Evolutionary conservation across 1,139 yeast species (phyloP), one percentile per base, ranked within the genome.

Genomic region (Geotrichum citri-aurantii): DNA sequence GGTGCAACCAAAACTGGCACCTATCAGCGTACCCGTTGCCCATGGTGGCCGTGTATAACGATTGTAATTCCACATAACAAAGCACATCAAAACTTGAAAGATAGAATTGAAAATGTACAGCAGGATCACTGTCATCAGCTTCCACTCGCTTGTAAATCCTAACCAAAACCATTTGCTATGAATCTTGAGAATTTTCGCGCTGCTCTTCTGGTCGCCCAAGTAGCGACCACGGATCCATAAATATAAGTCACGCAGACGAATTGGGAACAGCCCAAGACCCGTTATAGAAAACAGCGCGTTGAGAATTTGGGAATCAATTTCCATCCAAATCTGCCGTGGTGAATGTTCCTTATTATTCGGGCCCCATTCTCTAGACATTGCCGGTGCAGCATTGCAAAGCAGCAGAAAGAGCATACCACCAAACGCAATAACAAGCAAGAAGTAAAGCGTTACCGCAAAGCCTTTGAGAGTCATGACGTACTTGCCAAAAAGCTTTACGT

Each of bases 361-460:
- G 21, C 65, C 65, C 48, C 57, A 64, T 33, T 49, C 63, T 21
- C 50, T 52, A 10, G 62, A 33, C 66, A 65, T 65, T n/a, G 65
- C 66, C 8, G 67, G 67, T 1, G 66, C 63, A 5, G 67, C 67
- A 19, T 65, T 65, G 46, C 61, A 58, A 24, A 65, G 55, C 24
- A 65, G 55, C 31, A 65, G 49, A 52, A 65, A 65, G 8, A 65
- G 59, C 67, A 65, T 65, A 7, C 67, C 67, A n/a, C 67, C 67
- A 56, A 63, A 65, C 1, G 67, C 67, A 42, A 65, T 61, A 12
- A 65, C 65, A 3, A 63, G 61, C 14, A 52, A 33, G 46, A 65
- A 59, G 44, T 65, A 65, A 3, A 64, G 33, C 2, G 63, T 56
- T n/a, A 64, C 60, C 11, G 56, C 49, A 46, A 63, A 62, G n/a